These are phyloP conservation scores for Maudiozyma bulderi DNA, from an alignment of 805 yeast species.

Conservation along the genomic window DNA sequence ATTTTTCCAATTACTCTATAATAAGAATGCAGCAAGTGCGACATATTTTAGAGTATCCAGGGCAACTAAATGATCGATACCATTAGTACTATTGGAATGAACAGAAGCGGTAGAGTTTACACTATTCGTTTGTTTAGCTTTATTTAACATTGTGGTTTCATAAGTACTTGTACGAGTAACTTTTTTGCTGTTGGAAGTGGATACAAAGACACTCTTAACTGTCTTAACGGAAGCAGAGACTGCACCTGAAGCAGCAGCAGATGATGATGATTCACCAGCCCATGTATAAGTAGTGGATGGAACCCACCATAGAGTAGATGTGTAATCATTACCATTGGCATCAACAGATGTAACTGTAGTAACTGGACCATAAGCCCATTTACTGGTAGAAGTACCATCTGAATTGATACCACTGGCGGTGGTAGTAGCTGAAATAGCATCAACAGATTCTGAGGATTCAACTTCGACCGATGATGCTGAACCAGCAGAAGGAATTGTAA, in stretches of 20 bases:
- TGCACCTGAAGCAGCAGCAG: slow-evolving; percentile 1
- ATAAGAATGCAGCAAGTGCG: slow-evolving; percentile 8
- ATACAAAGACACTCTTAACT: slow-evolving; percentile 1
- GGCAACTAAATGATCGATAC: slow-evolving; percentile 1
- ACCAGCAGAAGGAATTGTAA: not conserved
- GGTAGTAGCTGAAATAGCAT: not conserved
- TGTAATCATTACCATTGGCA: slow-evolving; percentile 15
- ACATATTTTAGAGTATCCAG: not conserved
- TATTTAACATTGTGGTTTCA: not conserved
- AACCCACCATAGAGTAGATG: slow-evolving; percentile 27
- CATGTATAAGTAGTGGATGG: slow-evolving; percentile 13
- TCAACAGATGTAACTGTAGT: slow-evolving; percentile 15
- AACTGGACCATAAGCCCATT: slow-evolving; percentile 11
- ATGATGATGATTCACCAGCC: not conserved
- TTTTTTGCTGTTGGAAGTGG: not conserved
- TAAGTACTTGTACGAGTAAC: not conserved
- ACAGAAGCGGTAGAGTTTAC: slow-evolving; percentile 5
- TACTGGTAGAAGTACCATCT: slow-evolving; percentile 1
- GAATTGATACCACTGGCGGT: not conserved
- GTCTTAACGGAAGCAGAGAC: not conserved
- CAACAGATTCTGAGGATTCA: not conserved
- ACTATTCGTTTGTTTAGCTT: not conserved
- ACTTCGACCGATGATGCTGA: not conserved
- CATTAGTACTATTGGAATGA: slow-evolving; percentile 12
- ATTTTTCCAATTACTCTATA: slow-evolving; percentile 1